These are phyloP conservation scores for Termitomyces sp. DNA, from an alignment of 768 basidiomycete genomes.

Conservation along the genomic window DNA sequence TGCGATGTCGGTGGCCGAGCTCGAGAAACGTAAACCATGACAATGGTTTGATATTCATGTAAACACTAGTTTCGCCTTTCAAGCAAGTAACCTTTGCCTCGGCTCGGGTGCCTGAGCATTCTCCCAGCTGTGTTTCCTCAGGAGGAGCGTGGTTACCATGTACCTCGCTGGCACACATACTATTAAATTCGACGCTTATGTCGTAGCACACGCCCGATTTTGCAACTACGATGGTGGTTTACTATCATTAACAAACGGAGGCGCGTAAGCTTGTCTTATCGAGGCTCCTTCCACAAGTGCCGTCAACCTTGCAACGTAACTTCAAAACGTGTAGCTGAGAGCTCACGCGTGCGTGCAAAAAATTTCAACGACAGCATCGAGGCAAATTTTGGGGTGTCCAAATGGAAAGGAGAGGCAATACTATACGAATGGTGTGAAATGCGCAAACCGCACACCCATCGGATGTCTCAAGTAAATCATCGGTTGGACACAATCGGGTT, in stretches of 20 bases:
- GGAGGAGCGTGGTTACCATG: no score
- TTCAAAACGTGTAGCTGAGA: not conserved
- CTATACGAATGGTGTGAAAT: no score
- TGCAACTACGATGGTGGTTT: not conserved
- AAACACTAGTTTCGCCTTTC: not conserved
- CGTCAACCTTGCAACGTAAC: not conserved
- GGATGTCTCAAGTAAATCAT: not conserved
- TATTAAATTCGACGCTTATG: not conserved
- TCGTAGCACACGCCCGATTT: not conserved
- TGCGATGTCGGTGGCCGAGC: constrained; percentile 27
- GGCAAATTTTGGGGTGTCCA: no score
- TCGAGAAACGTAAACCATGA: not conserved
- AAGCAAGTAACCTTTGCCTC: no score
- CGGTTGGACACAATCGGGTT: not conserved
- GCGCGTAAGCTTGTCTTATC: not conserved
- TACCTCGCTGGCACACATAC: not conserved
- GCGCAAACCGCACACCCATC: no score
- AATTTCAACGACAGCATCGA: not conserved
- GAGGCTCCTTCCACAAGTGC: not conserved
- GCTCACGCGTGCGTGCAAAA: not conserved
- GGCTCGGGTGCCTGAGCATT: no score
- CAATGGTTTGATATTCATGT: not conserved
- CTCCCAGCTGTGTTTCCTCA: not conserved
- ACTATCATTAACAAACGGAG: not conserved
- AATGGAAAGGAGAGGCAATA: no score